Base-by-base conservation (phyloP, 768 basidiomycete species). In the Termitomyces sp. region DNA sequence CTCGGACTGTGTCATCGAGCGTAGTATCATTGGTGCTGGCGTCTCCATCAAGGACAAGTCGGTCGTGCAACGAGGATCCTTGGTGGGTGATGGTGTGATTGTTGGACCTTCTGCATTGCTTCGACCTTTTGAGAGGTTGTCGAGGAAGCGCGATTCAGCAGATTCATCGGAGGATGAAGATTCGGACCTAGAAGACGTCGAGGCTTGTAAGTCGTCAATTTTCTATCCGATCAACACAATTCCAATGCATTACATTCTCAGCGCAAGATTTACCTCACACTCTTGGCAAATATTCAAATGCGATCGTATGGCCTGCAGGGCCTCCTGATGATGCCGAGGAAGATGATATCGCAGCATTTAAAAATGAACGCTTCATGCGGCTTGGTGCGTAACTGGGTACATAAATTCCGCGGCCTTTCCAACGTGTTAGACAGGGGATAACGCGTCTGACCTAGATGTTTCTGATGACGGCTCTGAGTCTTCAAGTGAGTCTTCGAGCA, bases 11-110 rank as follows among this genome's bases (percentile, higher is more conserved):
- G 75, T 81, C n/a, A 76, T 98, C 51, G 81, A 86, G 65, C 78
- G 84, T 61, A 89, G 91, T 59, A 93, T 98, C 59, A 72, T 99
- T 23, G 96, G 95, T 4, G 77, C 85, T 26, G 82, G 82, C 10
- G 93, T 89, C n/a, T 72, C 73, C 35, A 80, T 99, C 55, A 84
- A 82, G 59, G 86, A 89, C 59, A 81, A 79, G 47, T 84, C 84
- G 56, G 74, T 69, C 5, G 75, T 99, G n/a, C 82, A 83, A 12
- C 77, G 77, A 36, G 96, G 97, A 0, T 90, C 86, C 63, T 70
- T 99, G 62, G 78, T 98, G 33, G 93, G 86, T 0, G 90, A 95
- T 63, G 87, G 83, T 18, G 94, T 95, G 1, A 76, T 81, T 35
- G 70, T 98, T 16, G 95, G 94, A 0, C 86, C 87, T n/a, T 75